A percentile compares a stretch with the other conserved stretches of the same genome.
Conservation (phyloP, 345 rosid genomes). For the Hibiscus syriacus region DNA sequence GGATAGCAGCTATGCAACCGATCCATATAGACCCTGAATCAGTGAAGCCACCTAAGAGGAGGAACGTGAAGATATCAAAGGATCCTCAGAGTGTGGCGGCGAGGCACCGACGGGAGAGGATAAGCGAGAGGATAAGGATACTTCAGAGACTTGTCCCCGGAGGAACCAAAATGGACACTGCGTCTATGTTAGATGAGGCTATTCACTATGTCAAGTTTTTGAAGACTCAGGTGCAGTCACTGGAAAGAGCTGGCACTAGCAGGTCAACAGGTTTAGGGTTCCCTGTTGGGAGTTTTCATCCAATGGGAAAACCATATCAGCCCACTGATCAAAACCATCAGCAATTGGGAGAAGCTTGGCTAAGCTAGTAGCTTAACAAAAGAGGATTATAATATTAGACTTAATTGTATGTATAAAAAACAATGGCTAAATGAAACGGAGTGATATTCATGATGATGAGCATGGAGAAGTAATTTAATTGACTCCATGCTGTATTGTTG, state of each 20-base stretch:
- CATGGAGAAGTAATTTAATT: not conserved
- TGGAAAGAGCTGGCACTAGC: constrained; percentile 33
- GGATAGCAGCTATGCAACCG: constrained; percentile 71
- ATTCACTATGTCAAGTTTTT: constrained; percentile 66
- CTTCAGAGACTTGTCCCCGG: constrained; percentile 70
- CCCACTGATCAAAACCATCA: too few relatives aligned
- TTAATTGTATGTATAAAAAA: not conserved
- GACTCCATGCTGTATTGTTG: not conserved
- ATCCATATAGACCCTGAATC: constrained; percentile 60
- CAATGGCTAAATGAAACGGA: too few relatives aligned
- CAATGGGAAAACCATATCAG: not conserved
- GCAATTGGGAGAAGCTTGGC: constrained; percentile 6
- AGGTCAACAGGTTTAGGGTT: constrained; percentile 27
- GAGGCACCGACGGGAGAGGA: constrained; percentile 57
- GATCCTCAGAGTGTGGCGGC: constrained; percentile 77
- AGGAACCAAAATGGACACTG: constrained; percentile 77
- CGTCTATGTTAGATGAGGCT: constrained; percentile 72
- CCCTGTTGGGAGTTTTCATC: constrained; percentile 30
- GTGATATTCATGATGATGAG: too few relatives aligned
- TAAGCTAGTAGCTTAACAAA: not conserved
- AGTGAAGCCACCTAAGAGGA: constrained; percentile 54
- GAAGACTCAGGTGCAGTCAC: constrained; percentile 55
- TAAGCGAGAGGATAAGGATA: constrained; percentile 59
- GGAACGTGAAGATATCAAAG: constrained; percentile 62
- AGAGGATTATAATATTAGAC: too few relatives aligned